Conservation (phyloP, 768 basidiomycete species). For the Suillus cothurnatus region DNA sequence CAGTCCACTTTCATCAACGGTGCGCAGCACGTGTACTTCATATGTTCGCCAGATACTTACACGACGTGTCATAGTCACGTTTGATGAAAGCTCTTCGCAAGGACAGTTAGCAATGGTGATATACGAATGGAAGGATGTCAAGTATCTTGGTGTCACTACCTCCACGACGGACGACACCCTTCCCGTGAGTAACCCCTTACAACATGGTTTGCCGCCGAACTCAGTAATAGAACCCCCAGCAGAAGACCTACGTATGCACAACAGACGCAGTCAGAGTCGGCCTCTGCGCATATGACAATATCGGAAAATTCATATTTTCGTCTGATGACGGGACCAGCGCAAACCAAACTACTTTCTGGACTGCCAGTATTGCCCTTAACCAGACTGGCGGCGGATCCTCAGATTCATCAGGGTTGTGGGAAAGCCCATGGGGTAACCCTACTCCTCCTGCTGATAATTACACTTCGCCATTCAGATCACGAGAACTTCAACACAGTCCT, state of each 20-base stretch:
- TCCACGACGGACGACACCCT: conserved; percentile 53
- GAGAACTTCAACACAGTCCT: conserved; percentile 12
- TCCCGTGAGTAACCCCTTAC: conserved; percentile 56
- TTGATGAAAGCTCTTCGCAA: conserved; percentile 64
- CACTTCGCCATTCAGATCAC: conserved; percentile 52
- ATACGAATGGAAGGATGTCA: conserved; percentile 92
- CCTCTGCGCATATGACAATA: conserved; percentile 65
- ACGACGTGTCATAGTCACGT: conserved; percentile 57
- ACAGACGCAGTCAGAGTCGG: conserved; percentile 71
- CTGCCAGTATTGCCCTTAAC: conserved; percentile 70
- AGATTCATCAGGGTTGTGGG: conserved; percentile 49
- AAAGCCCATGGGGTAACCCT: conserved; percentile 63
- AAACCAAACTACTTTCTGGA: conserved; percentile 86
- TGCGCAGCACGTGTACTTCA: conserved; percentile 33
- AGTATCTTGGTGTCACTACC: conserved; percentile 76
- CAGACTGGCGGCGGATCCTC: conserved; percentile 27
- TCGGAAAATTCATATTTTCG: conserved; percentile 90
- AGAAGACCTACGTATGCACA: conserved; percentile 96
- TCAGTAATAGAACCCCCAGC: conserved; percentile 34
- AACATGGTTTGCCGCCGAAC: neutral
- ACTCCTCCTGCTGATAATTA: conserved; percentile 49
- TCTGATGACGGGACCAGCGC: conserved; percentile 62
- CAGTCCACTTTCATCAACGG: conserved; percentile 82
- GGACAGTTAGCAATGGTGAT: conserved; percentile 94
- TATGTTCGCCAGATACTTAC: conserved; percentile 9